These are phyloP conservation scores for Chytriomyces hyalinus DNA, from an alignment of 192 early-diverging fungal genomes.

Conservation along the genomic window DNA sequence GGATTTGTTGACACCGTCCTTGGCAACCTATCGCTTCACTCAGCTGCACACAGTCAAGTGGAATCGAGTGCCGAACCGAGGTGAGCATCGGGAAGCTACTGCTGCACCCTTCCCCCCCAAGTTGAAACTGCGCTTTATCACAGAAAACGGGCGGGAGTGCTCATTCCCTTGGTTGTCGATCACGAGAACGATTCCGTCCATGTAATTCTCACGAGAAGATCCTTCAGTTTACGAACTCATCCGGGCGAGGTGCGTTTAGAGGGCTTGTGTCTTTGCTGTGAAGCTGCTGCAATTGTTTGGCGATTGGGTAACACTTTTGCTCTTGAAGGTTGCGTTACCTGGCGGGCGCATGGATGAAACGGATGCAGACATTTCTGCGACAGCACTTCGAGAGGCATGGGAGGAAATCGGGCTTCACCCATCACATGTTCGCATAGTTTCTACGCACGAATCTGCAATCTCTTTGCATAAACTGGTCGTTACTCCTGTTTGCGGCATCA, in stretches of 20 bases:
- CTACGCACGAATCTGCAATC: constrained; percentile 31
- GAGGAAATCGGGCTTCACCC: constrained; percentile 47
- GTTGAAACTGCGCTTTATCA: background rate
- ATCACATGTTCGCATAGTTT: constrained; percentile 28
- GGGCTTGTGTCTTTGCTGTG: constrained; percentile 8
- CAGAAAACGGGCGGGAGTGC: constrained; percentile 40
- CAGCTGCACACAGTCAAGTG: too few species aligned
- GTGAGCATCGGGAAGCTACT: too few species aligned
- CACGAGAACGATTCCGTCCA: constrained; percentile 22
- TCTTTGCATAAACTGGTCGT: constrained; percentile 40
- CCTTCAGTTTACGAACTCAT: constrained; percentile 40
- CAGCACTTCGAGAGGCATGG: constrained; percentile 45
- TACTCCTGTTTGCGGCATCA: constrained; percentile 38
- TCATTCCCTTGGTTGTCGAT: constrained; percentile 36
- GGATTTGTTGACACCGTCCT: too few species aligned
- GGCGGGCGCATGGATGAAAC: constrained; percentile 34
- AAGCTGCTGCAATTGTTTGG: too few species aligned
- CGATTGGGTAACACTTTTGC: too few species aligned
- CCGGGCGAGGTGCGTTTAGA: constrained; percentile 48
- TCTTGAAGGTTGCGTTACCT: background rate
- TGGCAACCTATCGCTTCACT: too few species aligned
- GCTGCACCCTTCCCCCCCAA: too few species aligned
- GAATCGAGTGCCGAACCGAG: too few species aligned
- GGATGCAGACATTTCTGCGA: constrained; percentile 32
- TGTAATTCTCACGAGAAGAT: constrained; percentile 37